phyloP scores from a whole-genome alignment of 2,329 filamentous ascomycete genomes.

The Phaeosphaeria sp. region DNA sequence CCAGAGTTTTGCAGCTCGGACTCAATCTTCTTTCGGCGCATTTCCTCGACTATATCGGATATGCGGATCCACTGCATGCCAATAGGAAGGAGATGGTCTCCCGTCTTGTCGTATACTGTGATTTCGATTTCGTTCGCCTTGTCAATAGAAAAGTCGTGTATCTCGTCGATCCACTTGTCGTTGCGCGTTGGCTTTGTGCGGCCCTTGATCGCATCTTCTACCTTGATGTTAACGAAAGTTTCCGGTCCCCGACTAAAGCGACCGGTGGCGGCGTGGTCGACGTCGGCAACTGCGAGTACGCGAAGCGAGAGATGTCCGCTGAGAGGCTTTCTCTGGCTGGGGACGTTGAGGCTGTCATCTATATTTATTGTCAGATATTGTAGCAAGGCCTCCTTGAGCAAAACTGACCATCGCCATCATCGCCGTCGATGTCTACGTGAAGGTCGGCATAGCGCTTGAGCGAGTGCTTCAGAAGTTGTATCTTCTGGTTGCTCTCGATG shows the following conservation, averaged over 20 bases:
- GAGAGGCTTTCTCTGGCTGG: constrained; percentile 93
- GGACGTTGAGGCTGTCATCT: constrained; percentile 97
- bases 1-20: constrained; percentile 92
- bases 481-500: constrained; percentile 97
- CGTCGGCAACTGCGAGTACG: constrained; percentile 88
- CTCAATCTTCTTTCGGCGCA: constrained; percentile 96
- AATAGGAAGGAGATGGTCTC: constrained; percentile 87
- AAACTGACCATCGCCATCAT: constrained; percentile 79
- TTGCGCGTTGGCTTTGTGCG: constrained; percentile 84
- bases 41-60: constrained; percentile 96
- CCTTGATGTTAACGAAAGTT: constrained; percentile 95
- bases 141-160: constrained; percentile 91
- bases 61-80: constrained; percentile 96
- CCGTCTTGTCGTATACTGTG: constrained; percentile 94
- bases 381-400: neutral
- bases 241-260: constrained; percentile 90
- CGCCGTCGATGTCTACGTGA: constrained; percentile 86
- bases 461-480: constrained; percentile 92
- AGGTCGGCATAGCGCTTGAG: constrained; percentile 97
- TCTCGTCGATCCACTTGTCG: constrained; percentile 91
- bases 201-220: constrained; percentile 91
- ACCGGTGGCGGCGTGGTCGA: constrained; percentile 85
- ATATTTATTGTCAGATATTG: constrained; percentile 38
- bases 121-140: constrained; percentile 99
- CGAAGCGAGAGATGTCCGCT: constrained; percentile 88